Evolutionary conservation across 164 flowering plant species (phyloP), one percentile per base, ranked within the genome.

Genomic region (Vitis vinifera): DNA sequence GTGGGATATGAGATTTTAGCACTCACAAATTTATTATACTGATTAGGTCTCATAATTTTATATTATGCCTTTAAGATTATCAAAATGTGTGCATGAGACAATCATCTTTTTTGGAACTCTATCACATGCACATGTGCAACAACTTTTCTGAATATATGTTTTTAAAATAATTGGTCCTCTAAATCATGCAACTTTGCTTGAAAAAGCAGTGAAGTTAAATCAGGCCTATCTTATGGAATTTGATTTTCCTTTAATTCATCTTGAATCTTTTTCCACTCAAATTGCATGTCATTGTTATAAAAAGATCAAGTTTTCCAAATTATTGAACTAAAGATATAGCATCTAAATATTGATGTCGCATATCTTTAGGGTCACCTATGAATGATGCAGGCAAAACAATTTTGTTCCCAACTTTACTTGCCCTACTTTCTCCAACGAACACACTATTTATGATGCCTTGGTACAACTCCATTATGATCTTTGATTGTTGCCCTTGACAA

Each of bases 271-370:
- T 13, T 9, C 74, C 68, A 74, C 0, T 27, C 10, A 75, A 59
- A 31, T 78, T 81, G 51, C 77, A 81, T 12, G 75, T 77, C 65
- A 76, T 71, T 10, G 79, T 79, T 0, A 78, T 17, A 15, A 79
- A 79, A 0, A 72, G 9, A 29, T 72, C 58, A 0, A 72, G 79
- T 16, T 75, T 77, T 10, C 75, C 76, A 48, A 51, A 74, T 1
- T 48, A 9, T 52, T 67, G 60, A 1, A 75, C 74, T 6, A 77
- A 48, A 0, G 76, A 27, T 76, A 77, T 80, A 1, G 72, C 72
- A 62, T 77, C 75, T 4, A 53, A 8, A 53, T 59, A 73, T 6
- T 65, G 8, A 0, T 37, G 19, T 0, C n/a, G 9, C 79, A 81
- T 78, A 17, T 71, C 76, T 9, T 66, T 30, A 0, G 75, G 73